A percentile compares a stretch with the other conserved stretches of the same genome.
phyloP scores from a whole-genome alignment of 129 eudicot genomes.

The Gnaphalium uliginosum region DNA sequence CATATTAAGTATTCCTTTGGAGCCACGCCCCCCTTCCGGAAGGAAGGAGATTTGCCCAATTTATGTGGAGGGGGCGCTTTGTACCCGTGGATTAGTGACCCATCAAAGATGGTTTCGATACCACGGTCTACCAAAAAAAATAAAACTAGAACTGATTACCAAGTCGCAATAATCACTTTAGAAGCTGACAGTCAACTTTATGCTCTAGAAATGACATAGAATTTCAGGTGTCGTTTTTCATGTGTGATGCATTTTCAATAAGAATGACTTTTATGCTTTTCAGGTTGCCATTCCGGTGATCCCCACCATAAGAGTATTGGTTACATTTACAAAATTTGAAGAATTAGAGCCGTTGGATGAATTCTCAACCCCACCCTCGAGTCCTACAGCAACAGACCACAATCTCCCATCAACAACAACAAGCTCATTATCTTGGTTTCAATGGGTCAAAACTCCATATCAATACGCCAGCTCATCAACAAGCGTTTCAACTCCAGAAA shows the following conservation, averaged over 20 bases:
- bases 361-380: conserved; percentile 81
- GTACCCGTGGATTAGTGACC: too few relatives aligned
- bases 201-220: background rate
- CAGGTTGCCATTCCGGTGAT: conserved; percentile 90
- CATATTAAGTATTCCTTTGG: too few relatives aligned
- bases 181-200: background rate
- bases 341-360: conserved; percentile 75
- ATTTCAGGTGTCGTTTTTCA: background rate
- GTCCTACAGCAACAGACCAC: conserved; percentile 51
- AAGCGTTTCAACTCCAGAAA: conserved; percentile 45
- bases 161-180: background rate
- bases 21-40: too few relatives aligned
- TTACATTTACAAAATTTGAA: conserved; percentile 83
- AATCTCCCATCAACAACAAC: conserved; percentile 35
- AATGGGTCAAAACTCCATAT: conserved; percentile 77
- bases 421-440: conserved; percentile 62
- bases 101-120: too few relatives aligned
- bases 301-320: conserved; percentile 78
- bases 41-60: too few relatives aligned
- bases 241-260: background rate
- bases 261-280: conserved; percentile 12
- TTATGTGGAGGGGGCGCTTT: too few relatives aligned
- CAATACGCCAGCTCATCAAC: conserved; percentile 52
- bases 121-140: too few relatives aligned
- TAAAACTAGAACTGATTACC: too few relatives aligned